Base-by-base conservation (phyloP, 2,329 filamentous ascomycete species). In the Keithomyces neogunnii region DNA sequence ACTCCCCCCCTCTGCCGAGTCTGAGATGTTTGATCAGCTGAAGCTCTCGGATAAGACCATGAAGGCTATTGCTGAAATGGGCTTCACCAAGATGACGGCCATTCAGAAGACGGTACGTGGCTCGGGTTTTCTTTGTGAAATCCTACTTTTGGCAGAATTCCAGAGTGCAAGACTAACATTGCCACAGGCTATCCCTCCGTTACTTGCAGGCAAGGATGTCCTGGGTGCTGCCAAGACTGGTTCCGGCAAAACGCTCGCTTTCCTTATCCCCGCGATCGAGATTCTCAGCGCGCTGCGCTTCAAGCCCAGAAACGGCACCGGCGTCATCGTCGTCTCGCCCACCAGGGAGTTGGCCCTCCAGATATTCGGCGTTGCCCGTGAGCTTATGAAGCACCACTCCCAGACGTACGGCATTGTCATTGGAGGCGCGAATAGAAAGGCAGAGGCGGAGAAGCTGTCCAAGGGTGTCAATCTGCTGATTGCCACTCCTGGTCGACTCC, bases 401-500 rank as follows among this genome's bases (percentile, higher is more conserved):
- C 92, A 83, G 62, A 96, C 92, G 4, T 95, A 91, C 62, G 92
- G 92, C 49, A 96, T 97, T 54, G 88, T 95, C 54, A 99, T 99
- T 61, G 93, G 93, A 56, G 93, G 93, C 52, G 92, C 93, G 47
- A 97, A 96, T 70, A 75, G 87, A 53, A 79, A 88, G 58, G 91
- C 91, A 9, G 93, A 99, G 71, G 90, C 88, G 1, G 90, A 96
- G 62, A 99, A 99, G 77, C 81, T 99, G 44, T 77, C 80, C 56
- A 96, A 96, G 74, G 93, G 93, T 61, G 88, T 97, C 53, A 99
- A 99, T 66, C 76, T 99, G 35, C 72, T 99, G 42, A 93, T 99
- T 59, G 92, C 92, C 5, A 99, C 93, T 0, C 92, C 93, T 2
- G 93, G 93, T 26, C 82, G 93, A 51, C 77, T 99, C 51, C 81